Evolutionary conservation across 2,329 filamentous ascomycete genomes (phyloP).

Genomic region (Claviceps monticola): DNA sequence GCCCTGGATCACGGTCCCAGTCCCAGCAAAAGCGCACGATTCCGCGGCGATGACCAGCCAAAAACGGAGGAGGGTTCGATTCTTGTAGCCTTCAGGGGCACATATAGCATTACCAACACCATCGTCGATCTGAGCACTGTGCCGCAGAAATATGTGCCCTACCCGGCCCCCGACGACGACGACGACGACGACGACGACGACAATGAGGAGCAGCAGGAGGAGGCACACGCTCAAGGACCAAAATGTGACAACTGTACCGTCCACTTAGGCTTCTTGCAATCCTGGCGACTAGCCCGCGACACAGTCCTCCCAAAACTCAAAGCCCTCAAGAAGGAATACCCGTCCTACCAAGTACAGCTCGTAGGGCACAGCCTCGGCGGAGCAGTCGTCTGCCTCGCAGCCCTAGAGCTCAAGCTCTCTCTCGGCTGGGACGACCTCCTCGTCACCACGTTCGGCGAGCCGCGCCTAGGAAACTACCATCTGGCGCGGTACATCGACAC

Average conservation of each 20-base stretch:
- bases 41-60: conserved; percentile 6
- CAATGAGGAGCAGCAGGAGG: conserved; percentile 8
- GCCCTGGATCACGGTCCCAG: conserved; percentile 55
- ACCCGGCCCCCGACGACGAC: conserved; percentile 45
- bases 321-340: conserved; percentile 44
- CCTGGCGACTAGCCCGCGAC: conserved; percentile 64
- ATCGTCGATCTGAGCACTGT: conserved; percentile 80
- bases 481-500: conserved; percentile 41
- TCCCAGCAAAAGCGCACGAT: conserved; percentile 7
- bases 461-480: conserved; percentile 46
- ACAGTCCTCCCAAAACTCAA: conserved; percentile 55
- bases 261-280: conserved; percentile 76
- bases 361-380: conserved; percentile 89
- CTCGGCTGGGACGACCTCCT: conserved; percentile 60
- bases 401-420: conserved; percentile 58
- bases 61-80: conserved; percentile 31
- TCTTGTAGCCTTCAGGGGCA: conserved; percentile 82
- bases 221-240: conserved; percentile 17
- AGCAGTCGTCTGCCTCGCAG: conserved; percentile 78
- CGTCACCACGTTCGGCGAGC: conserved; percentile 90
- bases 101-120: conserved; percentile 85
- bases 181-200: conserved; percentile 27
- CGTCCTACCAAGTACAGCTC: conserved; percentile 59
- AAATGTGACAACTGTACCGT: conserved; percentile 81
- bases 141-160: conserved; percentile 83